These are phyloP conservation scores for Cupressus sempervirens DNA, from an alignment of 75 land plant species.

Conservation along the genomic window DNA sequence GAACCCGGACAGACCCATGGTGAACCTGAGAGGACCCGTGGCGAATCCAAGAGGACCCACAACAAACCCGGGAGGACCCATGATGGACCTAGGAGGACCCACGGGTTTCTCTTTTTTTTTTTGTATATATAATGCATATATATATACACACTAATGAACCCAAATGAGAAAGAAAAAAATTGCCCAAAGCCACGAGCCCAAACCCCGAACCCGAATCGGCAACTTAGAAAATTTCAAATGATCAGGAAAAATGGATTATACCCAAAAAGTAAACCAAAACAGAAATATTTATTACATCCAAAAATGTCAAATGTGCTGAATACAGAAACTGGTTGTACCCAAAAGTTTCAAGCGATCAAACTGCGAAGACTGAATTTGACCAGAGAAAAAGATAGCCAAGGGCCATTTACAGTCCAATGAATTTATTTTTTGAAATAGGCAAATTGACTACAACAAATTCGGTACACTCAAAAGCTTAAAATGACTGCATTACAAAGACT, in stretches of 20 bases:
- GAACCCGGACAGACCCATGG: too few relatives aligned
- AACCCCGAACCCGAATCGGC: too few relatives aligned
- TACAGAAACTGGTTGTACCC: neutral
- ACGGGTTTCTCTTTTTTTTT: too few relatives aligned
- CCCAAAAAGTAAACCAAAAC: neutral
- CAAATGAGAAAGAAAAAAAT: too few relatives aligned
- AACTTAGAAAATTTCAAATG: too few relatives aligned
- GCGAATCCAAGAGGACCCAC: too few relatives aligned
- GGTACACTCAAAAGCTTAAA: neutral
- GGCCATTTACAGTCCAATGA: neutral
- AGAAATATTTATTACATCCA: neutral
- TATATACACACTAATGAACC: too few relatives aligned
- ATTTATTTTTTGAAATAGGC: neutral
- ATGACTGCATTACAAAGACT: neutral
- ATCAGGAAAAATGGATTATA: neutral
- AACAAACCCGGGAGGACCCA: too few relatives aligned
- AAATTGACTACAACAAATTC: neutral
- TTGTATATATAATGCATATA: too few relatives aligned
- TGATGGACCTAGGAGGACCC: too few relatives aligned
- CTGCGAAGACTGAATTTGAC: neutral
- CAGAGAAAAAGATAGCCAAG: neutral
- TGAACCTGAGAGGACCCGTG: too few relatives aligned
- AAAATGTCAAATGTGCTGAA: neutral
- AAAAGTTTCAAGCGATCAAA: neutral
- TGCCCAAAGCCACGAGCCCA: too few relatives aligned